Evolutionary conservation across 345 rosid species (phyloP), one percentile per base, ranked within the genome.

Genomic region (Erysimum cheiranthoides): DNA sequence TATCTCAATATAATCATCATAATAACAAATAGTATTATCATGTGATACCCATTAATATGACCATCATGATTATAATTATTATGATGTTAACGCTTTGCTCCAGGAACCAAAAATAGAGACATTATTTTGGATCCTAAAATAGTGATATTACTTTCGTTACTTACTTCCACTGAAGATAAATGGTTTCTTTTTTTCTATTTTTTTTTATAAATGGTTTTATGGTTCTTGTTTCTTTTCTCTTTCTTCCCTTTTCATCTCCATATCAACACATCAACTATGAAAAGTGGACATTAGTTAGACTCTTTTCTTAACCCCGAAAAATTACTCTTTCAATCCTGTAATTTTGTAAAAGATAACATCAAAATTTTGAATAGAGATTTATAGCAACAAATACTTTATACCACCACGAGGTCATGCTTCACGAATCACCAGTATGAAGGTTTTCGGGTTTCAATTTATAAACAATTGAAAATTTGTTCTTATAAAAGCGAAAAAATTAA

Each of bases 21-120:
- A 49, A 65, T 21, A 21, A 21, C n/a, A n/a, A n/a, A n/a, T n/a
- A 53, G 25, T 39, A 25, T 67, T 13, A 36, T 1, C 63, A 68
- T 69, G 53, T 56, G 73, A 70, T 56, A 42, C 73, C 65, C 73
- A 70, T 17, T 69, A 69, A 40, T 30, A 43, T 70, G 65, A 54
- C 39, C 43, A 70, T 17, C 64, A 70, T 70, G 65, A 70, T 70
- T 56, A 58, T 31, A 70, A 69, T 52, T 39, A 54, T 68, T 54
- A 68, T 39, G 63, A 68, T 68, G 53, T 40, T 54, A 54, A 54
- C 53, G 32, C 40, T 40, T 31, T 31, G 25, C 40, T 12, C 39
- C 18, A 7, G 17, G 6, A 54, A 30, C 54, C 42, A 4, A 68
- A 68, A 56, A 56, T 56, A 69, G 73, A 69, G 53, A 66, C 18